Evolutionary conservation across 2,329 filamentous ascomycete genomes (phyloP).

Genomic region (Geosmithia morbida): DNA sequence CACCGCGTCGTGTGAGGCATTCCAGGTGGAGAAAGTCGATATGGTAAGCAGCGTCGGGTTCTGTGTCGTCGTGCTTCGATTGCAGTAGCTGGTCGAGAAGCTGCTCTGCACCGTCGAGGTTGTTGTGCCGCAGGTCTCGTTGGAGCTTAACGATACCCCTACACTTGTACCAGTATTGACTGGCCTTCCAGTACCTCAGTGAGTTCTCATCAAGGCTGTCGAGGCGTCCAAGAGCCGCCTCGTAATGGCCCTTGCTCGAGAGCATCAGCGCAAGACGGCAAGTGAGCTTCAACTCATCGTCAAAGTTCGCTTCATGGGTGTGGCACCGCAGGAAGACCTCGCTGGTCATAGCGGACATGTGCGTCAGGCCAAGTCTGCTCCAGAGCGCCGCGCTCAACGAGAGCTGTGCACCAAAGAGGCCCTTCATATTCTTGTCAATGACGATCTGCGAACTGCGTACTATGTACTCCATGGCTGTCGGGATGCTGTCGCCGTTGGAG

Average conservation of each 20-base stretch:
- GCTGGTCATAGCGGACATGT: constrained; percentile 43
- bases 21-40: constrained; percentile 38
- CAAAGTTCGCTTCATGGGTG: constrained; percentile 39
- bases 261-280: constrained; percentile 51
- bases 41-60: constrained; percentile 35
- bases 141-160: constrained; percentile 51
- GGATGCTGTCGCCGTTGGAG: constrained; percentile 51
- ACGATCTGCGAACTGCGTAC: constrained; percentile 74
- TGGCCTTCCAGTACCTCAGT: constrained; percentile 60
- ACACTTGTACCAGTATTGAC: constrained; percentile 58
- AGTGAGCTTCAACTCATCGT: constrained; percentile 64
- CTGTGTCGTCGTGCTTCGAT: constrained; percentile 31
- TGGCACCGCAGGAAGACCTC: constrained; percentile 69
- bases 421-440: constrained; percentile 59
- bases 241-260: constrained; percentile 54
- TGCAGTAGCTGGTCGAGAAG: constrained; percentile 38
- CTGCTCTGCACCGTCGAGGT: constrained; percentile 34
- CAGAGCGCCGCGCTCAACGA: constrained; percentile 61
- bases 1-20: constrained; percentile 30
- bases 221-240: constrained; percentile 38
- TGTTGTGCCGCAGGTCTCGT: constrained; percentile 41
- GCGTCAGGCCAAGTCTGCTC: constrained; percentile 53
- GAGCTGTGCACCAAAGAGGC: constrained; percentile 59
- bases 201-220: constrained; percentile 39
- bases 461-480: constrained; percentile 58